Evolutionary conservation across 257 asterid species (phyloP), one percentile per base, ranked within the genome.

Genomic region (Penstemon eatonii): DNA sequence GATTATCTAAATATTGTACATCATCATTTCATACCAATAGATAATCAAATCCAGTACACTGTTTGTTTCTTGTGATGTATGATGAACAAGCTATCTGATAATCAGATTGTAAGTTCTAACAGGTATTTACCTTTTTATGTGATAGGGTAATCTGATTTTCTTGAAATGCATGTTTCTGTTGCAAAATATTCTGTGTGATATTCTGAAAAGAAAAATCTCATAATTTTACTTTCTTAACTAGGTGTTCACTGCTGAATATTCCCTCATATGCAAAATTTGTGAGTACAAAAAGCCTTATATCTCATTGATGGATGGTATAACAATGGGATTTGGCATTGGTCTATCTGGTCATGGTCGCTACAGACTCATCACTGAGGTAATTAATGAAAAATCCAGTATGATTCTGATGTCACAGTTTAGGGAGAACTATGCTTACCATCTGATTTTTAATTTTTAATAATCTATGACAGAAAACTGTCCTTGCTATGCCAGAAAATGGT

Each of bases 401-500:
- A 54, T 61, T 56, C 60, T 45, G 66, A 47, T 68, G 56, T 46
- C 38, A 8, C 56, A 46, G 58, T 51, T 38, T 61, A 61, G 46
- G 50, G 72, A 33, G 45, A 40, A 46, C 25, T 8, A 15, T 64
- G 25, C 53, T 50, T 52, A 66, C 37, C 56, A 60, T 70, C 75
- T 79, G 68, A 42, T 54, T 58, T 65, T 6, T 62, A 40, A 42
- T 54, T 58, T 65, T 6, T 62, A 40, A 47, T 51, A 39, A 56
- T 73, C 37, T 74, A 71, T 38, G 65, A 45, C 96, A 93, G 97
- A 93, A 83, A 82, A 90, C 96, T 70, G 85, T 88, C 65, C 96
- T 93, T 70, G 95, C 98, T 58, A 93, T 93, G 98, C 98, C 98
- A 69, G 98, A 93, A 76, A 93, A 85, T 85, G 94, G 98, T 53